These are phyloP conservation scores for Aspergillus quadricinctus DNA, from an alignment of 2,329 filamentous ascomycete genomes.

Conservation along the genomic window DNA sequence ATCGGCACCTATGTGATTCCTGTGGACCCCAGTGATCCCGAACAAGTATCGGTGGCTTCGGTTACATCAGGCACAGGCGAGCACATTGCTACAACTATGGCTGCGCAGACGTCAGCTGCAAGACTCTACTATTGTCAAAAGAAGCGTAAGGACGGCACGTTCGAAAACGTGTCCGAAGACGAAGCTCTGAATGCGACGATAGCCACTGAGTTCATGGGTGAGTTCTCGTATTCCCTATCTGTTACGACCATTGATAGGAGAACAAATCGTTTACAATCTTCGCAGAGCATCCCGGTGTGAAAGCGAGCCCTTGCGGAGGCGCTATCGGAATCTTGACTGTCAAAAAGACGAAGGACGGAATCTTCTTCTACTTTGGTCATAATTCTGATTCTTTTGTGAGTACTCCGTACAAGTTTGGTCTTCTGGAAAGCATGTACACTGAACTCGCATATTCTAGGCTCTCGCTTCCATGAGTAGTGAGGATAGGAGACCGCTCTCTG, in stretches of 20 bases:
- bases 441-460: slow-evolving; percentile 45
- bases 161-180: slow-evolving; percentile 69
- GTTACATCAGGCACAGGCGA: slow-evolving; percentile 95
- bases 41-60: slow-evolving; percentile 67
- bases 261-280: slow-evolving; percentile 5
- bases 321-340: slow-evolving; percentile 88
- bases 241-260: background rate
- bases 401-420: background rate
- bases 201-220: slow-evolving; percentile 81
- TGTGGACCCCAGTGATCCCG: slow-evolving; percentile 63
- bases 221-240: slow-evolving; percentile 4
- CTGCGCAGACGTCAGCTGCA: slow-evolving; percentile 79
- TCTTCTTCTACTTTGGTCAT: slow-evolving; percentile 88
- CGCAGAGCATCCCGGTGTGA: slow-evolving; percentile 69
- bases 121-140: slow-evolving; percentile 69
- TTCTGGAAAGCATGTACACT: background rate
- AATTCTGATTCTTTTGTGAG: slow-evolving; percentile 79
- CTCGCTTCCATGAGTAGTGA: slow-evolving; percentile 82
- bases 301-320: slow-evolving; percentile 71
- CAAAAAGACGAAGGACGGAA: slow-evolving; percentile 72
- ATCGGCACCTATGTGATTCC: slow-evolving; percentile 90
- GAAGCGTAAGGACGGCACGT: slow-evolving; percentile 56
- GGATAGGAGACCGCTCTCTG: slow-evolving; percentile 69
- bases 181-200: slow-evolving; percentile 75
- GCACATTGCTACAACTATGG: slow-evolving; percentile 95